Evolutionary conservation across 345 rosid genomes (phyloP).

Genomic region (Erysimum cheiranthoides): DNA sequence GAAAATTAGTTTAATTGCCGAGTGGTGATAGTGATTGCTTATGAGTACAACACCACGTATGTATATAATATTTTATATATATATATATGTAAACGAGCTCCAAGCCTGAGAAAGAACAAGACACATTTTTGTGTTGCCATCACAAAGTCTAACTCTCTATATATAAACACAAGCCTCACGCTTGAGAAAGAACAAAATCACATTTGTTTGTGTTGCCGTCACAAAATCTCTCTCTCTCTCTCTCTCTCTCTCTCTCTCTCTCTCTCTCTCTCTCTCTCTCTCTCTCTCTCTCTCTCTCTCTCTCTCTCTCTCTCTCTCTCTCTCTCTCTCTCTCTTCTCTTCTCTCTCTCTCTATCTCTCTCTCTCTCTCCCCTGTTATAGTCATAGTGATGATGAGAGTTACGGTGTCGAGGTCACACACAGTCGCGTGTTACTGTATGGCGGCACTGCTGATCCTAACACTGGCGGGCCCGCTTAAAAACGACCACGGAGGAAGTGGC

Average conservation of each 20-base stretch:
- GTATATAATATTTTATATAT: background rate
- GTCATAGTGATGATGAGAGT: background rate
- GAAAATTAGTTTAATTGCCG: background rate
- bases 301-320: background rate
- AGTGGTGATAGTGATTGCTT: slow-evolving; percentile 37
- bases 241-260: background rate
- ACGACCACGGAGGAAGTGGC: background rate
- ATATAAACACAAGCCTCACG: slow-evolving; percentile 10
- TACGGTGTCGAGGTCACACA: slow-evolving; percentile 45
- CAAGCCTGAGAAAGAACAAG: no score
- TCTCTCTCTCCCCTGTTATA: background rate
- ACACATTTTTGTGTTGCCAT: no score
- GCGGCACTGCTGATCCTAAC: slow-evolving; percentile 50
- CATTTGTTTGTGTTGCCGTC: slow-evolving; percentile 17
- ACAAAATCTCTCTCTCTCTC: slow-evolving; percentile 14
- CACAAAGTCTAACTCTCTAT: no score
- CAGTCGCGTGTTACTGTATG: slow-evolving; percentile 51
- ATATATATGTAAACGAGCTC: background rate
- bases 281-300: background rate
- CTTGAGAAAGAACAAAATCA: slow-evolving; percentile 32
- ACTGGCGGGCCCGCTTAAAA: slow-evolving; percentile 37
- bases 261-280: no score
- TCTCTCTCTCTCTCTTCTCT: no score
- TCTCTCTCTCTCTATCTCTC: no score
- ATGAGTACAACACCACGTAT: slow-evolving; percentile 5